Conservation (phyloP, 768 basidiomycete genomes). For the Mycena kentingensis region DNA sequence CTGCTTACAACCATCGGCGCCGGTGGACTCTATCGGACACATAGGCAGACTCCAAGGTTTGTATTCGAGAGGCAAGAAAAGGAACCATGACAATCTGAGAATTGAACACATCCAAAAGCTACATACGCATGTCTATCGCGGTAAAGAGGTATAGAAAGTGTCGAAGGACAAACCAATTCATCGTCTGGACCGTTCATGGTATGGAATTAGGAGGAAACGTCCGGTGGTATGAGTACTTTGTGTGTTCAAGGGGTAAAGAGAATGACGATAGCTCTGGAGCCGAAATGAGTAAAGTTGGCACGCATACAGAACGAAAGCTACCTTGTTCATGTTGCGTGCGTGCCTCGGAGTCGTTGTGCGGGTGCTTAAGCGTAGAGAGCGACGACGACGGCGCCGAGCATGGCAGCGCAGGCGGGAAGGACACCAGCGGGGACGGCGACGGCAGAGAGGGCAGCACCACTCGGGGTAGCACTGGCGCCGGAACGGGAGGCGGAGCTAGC, state of each 20-base stretch:
- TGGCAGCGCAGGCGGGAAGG: slow-evolving; percentile 28
- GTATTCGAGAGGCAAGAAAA: not conserved
- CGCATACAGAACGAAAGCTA: slow-evolving; percentile 10
- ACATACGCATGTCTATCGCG: slow-evolving; percentile 13
- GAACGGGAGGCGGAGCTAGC: slow-evolving; percentile 12
- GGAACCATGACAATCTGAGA: not conserved
- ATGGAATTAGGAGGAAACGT: slow-evolving; percentile 15
- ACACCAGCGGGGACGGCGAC: slow-evolving; percentile 39
- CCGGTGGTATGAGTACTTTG: slow-evolving; percentile 19
- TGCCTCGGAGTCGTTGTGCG: not conserved
- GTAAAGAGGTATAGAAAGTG: slow-evolving; percentile 19
- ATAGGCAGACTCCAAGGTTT: not conserved
- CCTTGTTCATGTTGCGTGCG: slow-evolving; percentile 21
- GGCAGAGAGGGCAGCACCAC: slow-evolving; percentile 18
- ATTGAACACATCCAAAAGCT: slow-evolving; percentile 2
- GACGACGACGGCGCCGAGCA: slow-evolving; percentile 45
- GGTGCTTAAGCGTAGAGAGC: slow-evolving; percentile 44
- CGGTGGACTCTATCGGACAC: no score
- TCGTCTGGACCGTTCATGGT: not conserved
- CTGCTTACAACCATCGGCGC: no score
- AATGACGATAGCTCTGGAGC: slow-evolving; percentile 22
- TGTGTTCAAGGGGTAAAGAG: slow-evolving; percentile 16
- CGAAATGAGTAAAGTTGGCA: slow-evolving; percentile 3
- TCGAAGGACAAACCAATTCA: slow-evolving; percentile 4
- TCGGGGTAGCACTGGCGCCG: slow-evolving; percentile 17